Evolutionary conservation across 2,329 filamentous ascomycete genomes (phyloP).

Genomic region (Calonectria henricotiae): DNA sequence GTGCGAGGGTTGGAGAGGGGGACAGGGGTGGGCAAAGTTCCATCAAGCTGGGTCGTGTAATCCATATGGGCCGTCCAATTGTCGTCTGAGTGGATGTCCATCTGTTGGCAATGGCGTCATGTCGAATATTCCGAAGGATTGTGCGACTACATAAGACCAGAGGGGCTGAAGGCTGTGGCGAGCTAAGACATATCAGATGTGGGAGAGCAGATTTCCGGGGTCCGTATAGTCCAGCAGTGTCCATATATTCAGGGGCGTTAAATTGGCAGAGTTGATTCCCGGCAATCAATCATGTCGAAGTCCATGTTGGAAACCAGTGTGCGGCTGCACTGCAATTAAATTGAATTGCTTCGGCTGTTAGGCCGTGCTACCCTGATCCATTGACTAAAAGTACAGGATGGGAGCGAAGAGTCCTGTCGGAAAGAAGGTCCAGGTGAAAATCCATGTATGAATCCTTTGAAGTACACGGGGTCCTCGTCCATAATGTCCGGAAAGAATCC

Average conservation of each 20-base stretch:
- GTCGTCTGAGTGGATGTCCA: background rate
- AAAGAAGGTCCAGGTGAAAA: slow-evolving; percentile 32
- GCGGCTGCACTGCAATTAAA: slow-evolving; percentile 58
- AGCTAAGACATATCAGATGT: slow-evolving; percentile 26
- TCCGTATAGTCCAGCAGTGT: slow-evolving; percentile 34
- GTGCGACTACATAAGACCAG: slow-evolving; percentile 14
- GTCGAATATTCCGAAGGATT: background rate
- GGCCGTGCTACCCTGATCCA: slow-evolving; percentile 42
- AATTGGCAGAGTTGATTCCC: slow-evolving; percentile 27
- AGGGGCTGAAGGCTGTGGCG: slow-evolving; percentile 29
- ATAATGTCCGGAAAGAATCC: slow-evolving; percentile 44
- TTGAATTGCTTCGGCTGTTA: slow-evolving; percentile 53
- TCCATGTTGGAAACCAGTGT: slow-evolving; percentile 47
- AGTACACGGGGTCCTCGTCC: slow-evolving; percentile 46
- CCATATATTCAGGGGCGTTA: slow-evolving; percentile 30
- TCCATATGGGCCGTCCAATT: background rate
- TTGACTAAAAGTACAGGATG: slow-evolving; percentile 35
- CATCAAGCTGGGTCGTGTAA: slow-evolving; percentile 13
- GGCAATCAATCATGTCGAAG: slow-evolving; percentile 28
- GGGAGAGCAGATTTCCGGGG: slow-evolving; percentile 1
- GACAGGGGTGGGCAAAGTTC: background rate
- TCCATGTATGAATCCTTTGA: slow-evolving; percentile 21
- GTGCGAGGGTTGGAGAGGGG: background rate
- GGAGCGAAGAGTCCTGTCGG: slow-evolving; percentile 31
- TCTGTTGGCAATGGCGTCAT: background rate